Conservation (phyloP, 768 basidiomycete genomes). For the Asterophora lycoperdoides region DNA sequence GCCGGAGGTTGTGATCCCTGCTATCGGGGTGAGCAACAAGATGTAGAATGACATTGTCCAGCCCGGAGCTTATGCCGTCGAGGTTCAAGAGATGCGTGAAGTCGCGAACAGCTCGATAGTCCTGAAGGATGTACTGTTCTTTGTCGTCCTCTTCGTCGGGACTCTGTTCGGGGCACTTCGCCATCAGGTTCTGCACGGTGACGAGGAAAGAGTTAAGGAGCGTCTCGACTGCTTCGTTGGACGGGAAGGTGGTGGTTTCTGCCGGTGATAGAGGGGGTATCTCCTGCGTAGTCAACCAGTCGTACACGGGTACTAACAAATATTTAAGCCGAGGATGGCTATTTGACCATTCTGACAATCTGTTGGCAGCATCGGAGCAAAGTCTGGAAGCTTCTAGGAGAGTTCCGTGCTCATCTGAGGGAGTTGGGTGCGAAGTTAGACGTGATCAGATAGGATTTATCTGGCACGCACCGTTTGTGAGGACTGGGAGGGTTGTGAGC, state of each 20-base stretch:
- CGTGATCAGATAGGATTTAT: background rate
- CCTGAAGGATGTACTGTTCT: constrained; percentile 52
- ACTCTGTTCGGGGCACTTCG: constrained; percentile 28
- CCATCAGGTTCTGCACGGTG: constrained; percentile 56
- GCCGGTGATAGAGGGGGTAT: constrained; percentile 10
- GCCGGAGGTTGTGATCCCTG: constrained; percentile 33
- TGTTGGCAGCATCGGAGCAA: constrained; percentile 13
- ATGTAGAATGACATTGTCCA: constrained; percentile 35
- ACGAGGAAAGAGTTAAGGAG: constrained; percentile 65
- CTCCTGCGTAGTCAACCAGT: constrained; percentile 29
- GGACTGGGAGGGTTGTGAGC: constrained; percentile 25
- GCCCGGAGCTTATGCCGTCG: constrained; percentile 33
- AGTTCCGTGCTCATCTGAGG: constrained; percentile 32
- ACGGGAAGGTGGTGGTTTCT: constrained; percentile 7
- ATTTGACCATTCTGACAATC: constrained; percentile 24
- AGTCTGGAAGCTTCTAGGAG: constrained; percentile 26
- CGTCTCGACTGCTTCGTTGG: constrained; percentile 26
- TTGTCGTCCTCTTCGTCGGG: constrained; percentile 24
- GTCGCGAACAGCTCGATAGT: constrained; percentile 39
- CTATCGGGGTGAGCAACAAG: constrained; percentile 33
- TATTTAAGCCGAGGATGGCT: constrained; percentile 25
- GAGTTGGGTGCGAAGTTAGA: background rate
- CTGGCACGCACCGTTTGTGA: constrained; percentile 33
- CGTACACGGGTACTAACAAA: constrained; percentile 28
- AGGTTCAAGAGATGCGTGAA: constrained; percentile 49